Evolutionary conservation across 169 alveolate species (phyloP).

Genomic region (Cryptosporidium bovis): DNA sequence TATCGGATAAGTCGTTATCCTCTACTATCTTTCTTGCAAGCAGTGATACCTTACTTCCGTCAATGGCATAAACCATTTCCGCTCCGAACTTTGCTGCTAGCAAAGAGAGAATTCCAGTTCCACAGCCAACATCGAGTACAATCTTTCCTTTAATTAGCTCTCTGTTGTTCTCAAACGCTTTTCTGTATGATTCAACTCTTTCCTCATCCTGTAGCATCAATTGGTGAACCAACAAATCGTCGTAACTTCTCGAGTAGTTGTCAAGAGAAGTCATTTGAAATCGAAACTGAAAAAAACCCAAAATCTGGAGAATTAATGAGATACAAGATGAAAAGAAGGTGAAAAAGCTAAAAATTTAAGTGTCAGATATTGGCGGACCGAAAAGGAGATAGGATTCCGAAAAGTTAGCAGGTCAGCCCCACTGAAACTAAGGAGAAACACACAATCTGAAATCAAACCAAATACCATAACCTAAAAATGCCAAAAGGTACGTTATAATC

Average conservation of each 20-base stretch:
- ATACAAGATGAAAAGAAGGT: no score
- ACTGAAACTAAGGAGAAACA: no score
- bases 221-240: slow-evolving; percentile 78
- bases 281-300: no score
- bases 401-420: no score
- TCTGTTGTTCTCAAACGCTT: slow-evolving; percentile 67
- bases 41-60: slow-evolving; percentile 82
- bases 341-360: no score
- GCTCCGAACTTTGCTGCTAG: slow-evolving; percentile 90
- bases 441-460: no score
- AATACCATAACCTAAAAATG: no score
- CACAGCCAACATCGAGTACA: slow-evolving; percentile 90
- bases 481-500: no score
- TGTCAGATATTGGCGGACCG: no score
- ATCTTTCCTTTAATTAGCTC: slow-evolving; percentile 80
- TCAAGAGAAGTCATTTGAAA: slow-evolving; percentile 7
- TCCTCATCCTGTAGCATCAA: slow-evolving; percentile 79
- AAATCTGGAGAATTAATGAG: no score
- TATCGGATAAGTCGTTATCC: slow-evolving; percentile 80
- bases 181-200: slow-evolving; percentile 74
- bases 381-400: no score
- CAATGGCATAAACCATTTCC: slow-evolving; percentile 85
- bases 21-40: slow-evolving; percentile 80
- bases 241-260: slow-evolving; percentile 72
- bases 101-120: slow-evolving; percentile 87